phyloP scores from a whole-genome alignment of 371 early-diverging fungal species.

The Umbelopsis sp. region DNA sequence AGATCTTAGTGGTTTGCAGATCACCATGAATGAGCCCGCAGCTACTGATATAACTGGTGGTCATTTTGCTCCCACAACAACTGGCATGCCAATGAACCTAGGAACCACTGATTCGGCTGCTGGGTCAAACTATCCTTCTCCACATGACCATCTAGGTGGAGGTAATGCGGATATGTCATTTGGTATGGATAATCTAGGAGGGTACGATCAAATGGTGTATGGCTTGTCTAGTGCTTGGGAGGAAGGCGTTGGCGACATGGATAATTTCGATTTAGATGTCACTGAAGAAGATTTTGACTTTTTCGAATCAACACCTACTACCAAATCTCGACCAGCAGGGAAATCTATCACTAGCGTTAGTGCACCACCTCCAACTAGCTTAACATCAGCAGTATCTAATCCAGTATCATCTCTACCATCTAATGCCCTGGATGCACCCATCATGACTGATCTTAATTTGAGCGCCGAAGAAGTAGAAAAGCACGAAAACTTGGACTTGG shows the following conservation, averaged over 20 bases:
- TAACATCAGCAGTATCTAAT: background rate
- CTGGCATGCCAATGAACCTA: conserved; percentile 24
- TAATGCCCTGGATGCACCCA: conserved; percentile 13
- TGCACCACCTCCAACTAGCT: background rate
- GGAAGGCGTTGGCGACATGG: conserved; percentile 42
- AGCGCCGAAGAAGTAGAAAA: background rate
- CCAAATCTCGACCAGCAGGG: conserved; percentile 1
- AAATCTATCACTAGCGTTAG: background rate
- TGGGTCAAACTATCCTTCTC: conserved; percentile 20
- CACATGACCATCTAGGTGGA: conserved; percentile 18
- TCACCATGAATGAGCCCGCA: conserved; percentile 6
- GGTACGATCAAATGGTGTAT: conserved; percentile 31
- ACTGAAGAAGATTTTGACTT: conserved; percentile 56
- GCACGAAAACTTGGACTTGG: conserved; percentile 20
- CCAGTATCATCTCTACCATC: conserved; percentile 5
- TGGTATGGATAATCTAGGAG: conserved; percentile 23
- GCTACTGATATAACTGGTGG: background rate
- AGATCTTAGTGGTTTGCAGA: conserved; percentile 4
- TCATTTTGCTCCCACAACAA: conserved; percentile 8
- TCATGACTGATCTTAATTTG: background rate
- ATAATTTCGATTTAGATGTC: conserved; percentile 46
- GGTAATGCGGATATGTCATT: conserved; percentile 13
- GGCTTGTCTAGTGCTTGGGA: conserved; percentile 40
- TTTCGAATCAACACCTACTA: conserved; percentile 30
- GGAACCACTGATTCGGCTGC: background rate